These are phyloP conservation scores for Rutidosis leptorrhynchoides DNA, from an alignment of 129 eudicot genomes.

Conservation along the genomic window DNA sequence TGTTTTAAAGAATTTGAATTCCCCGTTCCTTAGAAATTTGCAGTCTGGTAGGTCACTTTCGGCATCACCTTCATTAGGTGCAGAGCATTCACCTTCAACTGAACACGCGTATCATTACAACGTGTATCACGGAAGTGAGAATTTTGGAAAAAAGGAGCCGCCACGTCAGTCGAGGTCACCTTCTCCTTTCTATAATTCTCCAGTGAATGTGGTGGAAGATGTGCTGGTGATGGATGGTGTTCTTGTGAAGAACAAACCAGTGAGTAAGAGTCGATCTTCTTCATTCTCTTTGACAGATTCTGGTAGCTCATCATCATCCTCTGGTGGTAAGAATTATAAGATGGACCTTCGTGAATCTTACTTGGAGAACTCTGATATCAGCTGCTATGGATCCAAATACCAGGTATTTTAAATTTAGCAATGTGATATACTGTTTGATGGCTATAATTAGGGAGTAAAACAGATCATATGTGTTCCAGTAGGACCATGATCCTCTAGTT, in stretches of 20 bases:
- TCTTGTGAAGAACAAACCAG: constrained; percentile 21
- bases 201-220: constrained; percentile 38
- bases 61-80: constrained; percentile 5
- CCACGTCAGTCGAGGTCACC: constrained; percentile 22
- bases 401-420: too few species aligned
- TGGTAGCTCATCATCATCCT: constrained; percentile 31
- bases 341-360: constrained; percentile 34
- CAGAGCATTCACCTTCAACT: constrained; percentile 19
- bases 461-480: not conserved
- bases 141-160: constrained; percentile 17
- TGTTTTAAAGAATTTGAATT: constrained; percentile 25
- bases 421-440: constrained; percentile 7
- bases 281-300: constrained; percentile 35
- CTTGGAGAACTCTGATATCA: constrained; percentile 31
- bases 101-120: constrained; percentile 26
- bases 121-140: not conserved
- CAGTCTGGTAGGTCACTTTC: constrained; percentile 23
- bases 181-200: constrained; percentile 16
- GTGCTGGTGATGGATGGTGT: constrained; percentile 45
- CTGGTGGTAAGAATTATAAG: constrained; percentile 30
- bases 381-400: constrained; percentile 34
- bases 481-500: constrained; percentile 11
- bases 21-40: constrained; percentile 35
- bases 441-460: constrained; percentile 3
- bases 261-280: constrained; percentile 22